A percentile compares a stretch with the other conserved stretches of the same genome.
These are phyloP conservation scores for Pneumocystis murina DNA, from an alignment of 1,139 yeast genomes.

Conservation along the genomic window DNA sequence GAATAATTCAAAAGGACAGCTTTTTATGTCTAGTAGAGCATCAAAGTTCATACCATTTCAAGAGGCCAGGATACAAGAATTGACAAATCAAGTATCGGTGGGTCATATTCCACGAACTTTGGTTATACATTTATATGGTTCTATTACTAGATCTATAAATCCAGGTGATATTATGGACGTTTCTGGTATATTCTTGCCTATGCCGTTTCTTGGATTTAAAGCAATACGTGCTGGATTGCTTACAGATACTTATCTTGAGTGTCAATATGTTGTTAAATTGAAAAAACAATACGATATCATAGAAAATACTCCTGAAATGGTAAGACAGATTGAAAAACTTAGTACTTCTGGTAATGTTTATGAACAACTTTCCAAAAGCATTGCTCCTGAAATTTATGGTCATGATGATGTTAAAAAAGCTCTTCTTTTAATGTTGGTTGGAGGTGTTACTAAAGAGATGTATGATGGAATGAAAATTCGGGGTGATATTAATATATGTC, in stretches of 20 bases:
- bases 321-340: slow-evolving; percentile 40
- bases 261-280: slow-evolving; percentile 72
- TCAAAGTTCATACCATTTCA: slow-evolving; percentile 91
- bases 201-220: slow-evolving; percentile 88
- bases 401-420: slow-evolving; percentile 90
- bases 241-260: slow-evolving; percentile 86
- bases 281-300: slow-evolving; percentile 70
- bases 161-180: slow-evolving; percentile 95
- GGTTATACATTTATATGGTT: slow-evolving; percentile 76
- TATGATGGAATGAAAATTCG: slow-evolving; percentile 96
- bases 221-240: slow-evolving; percentile 84
- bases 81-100: slow-evolving; percentile 91
- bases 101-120: slow-evolving; percentile 92
- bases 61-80: slow-evolving; percentile 86
- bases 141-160: slow-evolving; percentile 66
- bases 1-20: slow-evolving; percentile 74
- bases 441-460: slow-evolving; percentile 88
- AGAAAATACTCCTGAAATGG: slow-evolving; percentile 43
- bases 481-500: slow-evolving; percentile 90
- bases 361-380: slow-evolving; percentile 66
- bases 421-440: slow-evolving; percentile 63
- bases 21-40: slow-evolving; percentile 88
- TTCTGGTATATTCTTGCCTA: slow-evolving; percentile 81
- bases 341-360: slow-evolving; percentile 54
- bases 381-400: slow-evolving; percentile 96